Evolutionary conservation across 176 grass and related monocot species (phyloP).

Genomic region (Lolium perenne): DNA sequence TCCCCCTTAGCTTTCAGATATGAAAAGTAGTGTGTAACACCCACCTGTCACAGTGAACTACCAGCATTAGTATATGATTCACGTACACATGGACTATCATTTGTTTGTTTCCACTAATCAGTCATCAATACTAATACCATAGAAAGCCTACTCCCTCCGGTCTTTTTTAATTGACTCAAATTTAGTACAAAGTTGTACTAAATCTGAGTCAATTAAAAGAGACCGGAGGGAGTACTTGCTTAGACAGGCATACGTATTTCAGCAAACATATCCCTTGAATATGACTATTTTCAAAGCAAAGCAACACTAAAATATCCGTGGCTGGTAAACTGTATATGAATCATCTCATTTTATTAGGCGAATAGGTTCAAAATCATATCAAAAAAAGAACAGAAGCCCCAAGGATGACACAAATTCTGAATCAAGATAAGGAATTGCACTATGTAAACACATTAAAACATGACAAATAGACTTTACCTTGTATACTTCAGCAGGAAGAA

Average conservation of each 20-base stretch:
- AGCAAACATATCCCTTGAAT: slow-evolving; percentile 8
- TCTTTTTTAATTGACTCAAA: no score
- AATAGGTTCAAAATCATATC: slow-evolving; percentile 1
- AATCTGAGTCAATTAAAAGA: no score
- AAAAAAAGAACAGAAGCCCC: neutral
- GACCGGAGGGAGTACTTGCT: no score
- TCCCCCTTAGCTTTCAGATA: slow-evolving; percentile 81
- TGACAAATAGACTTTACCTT: slow-evolving; percentile 56
- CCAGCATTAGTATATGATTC: slow-evolving; percentile 29
- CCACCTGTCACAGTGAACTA: slow-evolving; percentile 60
- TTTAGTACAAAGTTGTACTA: no score
- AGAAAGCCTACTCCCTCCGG: slow-evolving; percentile 3
- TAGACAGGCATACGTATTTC: neutral
- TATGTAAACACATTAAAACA: slow-evolving; percentile 11
- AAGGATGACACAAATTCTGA: neutral
- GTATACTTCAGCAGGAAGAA: slow-evolving; percentile 97
- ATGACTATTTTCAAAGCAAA: neutral
- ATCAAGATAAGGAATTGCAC: neutral
- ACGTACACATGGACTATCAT: neutral
- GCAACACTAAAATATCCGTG: slow-evolving; percentile 1
- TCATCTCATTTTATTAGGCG: neutral
- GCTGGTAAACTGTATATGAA: neutral
- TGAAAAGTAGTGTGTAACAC: slow-evolving; percentile 91
- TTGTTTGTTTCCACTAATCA: slow-evolving; percentile 44
- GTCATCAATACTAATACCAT: slow-evolving; percentile 14